Conservation (phyloP, 179 eudicot species). For the Vitellaria paradoxa region DNA sequence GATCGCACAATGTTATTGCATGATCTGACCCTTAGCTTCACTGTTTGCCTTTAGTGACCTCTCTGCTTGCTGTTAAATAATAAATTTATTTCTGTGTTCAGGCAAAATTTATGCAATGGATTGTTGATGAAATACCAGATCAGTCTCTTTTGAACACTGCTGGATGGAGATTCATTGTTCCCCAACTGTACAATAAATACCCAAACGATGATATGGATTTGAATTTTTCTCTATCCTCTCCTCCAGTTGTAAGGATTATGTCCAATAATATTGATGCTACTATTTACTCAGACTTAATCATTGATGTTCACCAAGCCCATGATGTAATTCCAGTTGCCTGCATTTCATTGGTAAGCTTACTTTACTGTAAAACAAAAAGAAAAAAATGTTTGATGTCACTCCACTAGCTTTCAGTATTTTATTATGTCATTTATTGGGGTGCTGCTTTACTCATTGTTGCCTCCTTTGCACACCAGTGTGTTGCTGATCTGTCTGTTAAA, state of each 20-base stretch:
- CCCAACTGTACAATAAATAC: constrained; percentile 74
- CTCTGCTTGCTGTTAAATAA: constrained; percentile 8
- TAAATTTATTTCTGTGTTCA: constrained; percentile 28
- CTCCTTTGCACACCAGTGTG: not conserved
- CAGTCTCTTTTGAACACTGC: constrained; percentile 75
- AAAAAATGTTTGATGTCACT: not conserved
- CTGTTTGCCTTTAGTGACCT: constrained; percentile 4
- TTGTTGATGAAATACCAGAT: constrained; percentile 65
- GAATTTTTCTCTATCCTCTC: constrained; percentile 62
- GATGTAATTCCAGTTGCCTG: constrained; percentile 66
- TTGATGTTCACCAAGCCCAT: constrained; percentile 52
- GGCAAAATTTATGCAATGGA: constrained; percentile 74
- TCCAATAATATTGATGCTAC: constrained; percentile 44
- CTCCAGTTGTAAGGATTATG: constrained; percentile 50
- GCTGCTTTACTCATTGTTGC: not conserved
- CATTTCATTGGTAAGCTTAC: constrained; percentile 63
- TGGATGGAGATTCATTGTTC: constrained; percentile 83
- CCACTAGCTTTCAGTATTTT: not conserved
- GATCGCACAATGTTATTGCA: not conserved
- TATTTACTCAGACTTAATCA: constrained; percentile 49
- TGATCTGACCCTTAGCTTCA: not conserved
- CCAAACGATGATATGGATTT: constrained; percentile 74
- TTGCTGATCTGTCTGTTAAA: not conserved
- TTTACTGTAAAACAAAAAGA: not conserved
- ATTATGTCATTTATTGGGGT: not conserved